Evolutionary conservation across 352 stramenopile species (phyloP).

Genomic region (Detonula confervacea): DNA sequence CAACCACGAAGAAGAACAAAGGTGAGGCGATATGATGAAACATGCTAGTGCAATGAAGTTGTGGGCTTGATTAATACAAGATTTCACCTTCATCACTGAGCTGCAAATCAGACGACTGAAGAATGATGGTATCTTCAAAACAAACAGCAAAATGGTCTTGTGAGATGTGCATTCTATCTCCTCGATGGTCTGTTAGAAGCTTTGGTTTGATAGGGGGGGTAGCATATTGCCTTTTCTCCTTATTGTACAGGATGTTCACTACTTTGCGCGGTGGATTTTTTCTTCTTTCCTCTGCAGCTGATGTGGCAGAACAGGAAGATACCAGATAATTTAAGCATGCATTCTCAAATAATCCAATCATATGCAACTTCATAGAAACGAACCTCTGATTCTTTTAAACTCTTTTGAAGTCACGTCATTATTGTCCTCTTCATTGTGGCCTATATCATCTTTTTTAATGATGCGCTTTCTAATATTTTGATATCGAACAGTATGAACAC

Average conservation of each 20-base stretch:
- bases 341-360: too few species aligned
- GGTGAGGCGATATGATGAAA: too few species aligned
- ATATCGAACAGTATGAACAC: constrained; percentile 67
- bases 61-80: not conserved
- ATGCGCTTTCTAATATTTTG: constrained; percentile 56
- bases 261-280: constrained; percentile 58
- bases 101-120: constrained; percentile 58
- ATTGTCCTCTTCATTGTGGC: constrained; percentile 23
- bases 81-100: constrained; percentile 51
- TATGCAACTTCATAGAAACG: too few species aligned
- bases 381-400: constrained; percentile 53
- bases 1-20: too few species aligned
- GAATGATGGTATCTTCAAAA: constrained; percentile 60
- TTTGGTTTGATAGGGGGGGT: constrained; percentile 50
- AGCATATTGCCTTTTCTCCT: constrained; percentile 46
- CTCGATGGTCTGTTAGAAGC: constrained; percentile 45
- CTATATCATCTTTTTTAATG: constrained; percentile 35
- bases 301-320: not conserved
- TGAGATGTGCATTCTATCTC: constrained; percentile 27
- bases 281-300: constrained; percentile 59
- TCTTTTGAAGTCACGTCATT: constrained; percentile 47
- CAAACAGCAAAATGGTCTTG: constrained; percentile 46
- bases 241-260: constrained; percentile 54
- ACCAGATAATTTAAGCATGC: constrained; percentile 6
- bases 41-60: not conserved